These are phyloP conservation scores for Plantago elongata DNA, from an alignment of 257 asterid species.

Conservation along the genomic window DNA sequence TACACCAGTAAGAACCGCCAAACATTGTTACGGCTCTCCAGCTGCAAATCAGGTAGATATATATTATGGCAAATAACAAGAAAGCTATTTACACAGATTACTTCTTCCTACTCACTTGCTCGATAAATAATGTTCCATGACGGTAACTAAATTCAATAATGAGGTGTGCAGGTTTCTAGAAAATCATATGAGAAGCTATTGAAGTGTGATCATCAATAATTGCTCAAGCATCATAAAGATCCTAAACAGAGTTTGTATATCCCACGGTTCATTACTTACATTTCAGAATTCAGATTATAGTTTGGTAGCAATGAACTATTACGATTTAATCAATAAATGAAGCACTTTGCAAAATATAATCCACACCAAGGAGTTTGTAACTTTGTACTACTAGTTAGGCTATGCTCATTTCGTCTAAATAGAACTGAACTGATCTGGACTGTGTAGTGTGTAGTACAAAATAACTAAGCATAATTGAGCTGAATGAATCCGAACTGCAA, in stretches of 20 bases:
- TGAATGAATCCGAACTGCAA: too few species aligned
- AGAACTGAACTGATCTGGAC: too few species aligned
- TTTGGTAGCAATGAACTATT: background rate
- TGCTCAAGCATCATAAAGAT: background rate
- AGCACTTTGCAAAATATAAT: background rate
- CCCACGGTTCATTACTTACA: background rate
- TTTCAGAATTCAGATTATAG: background rate
- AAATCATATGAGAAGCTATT: conserved; percentile 47
- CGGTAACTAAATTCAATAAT: conserved; percentile 10
- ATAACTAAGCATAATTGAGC: too few species aligned
- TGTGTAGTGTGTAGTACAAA: too few species aligned
- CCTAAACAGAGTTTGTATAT: background rate
- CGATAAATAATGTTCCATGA: background rate
- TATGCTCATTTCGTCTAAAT: too few species aligned
- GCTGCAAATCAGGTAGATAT: conserved; percentile 36
- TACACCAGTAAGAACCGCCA: conserved; percentile 26
- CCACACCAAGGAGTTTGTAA: too few species aligned
- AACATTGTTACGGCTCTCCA: conserved; percentile 31
- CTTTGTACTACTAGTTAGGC: too few species aligned
- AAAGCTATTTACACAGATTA: background rate
- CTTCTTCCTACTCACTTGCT: background rate
- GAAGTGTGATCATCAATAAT: conserved; percentile 29
- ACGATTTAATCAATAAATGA: background rate
- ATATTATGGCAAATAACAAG: too few species aligned
- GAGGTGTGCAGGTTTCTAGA: conserved; percentile 32